Evolutionary conservation across 2,329 filamentous ascomycete species (phyloP), one percentile per base, ranked within the genome.

Genomic region (Malbranchea cinnamomea): DNA sequence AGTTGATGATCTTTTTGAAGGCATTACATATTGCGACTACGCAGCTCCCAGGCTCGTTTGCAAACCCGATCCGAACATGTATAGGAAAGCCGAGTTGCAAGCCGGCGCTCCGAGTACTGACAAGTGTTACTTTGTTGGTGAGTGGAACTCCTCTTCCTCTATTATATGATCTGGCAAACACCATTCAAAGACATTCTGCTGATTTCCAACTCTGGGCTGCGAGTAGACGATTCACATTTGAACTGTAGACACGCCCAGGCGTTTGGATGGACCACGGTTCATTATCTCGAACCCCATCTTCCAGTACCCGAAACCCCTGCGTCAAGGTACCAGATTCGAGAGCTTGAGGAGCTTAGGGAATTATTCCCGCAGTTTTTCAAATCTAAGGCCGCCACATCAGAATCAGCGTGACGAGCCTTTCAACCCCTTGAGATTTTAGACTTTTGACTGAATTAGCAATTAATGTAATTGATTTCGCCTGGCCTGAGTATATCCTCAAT

Each of bases 11-110:
- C 59, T 87, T 15, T 98, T 98, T 48, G 87, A 95, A 39, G 89
- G 89, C 5, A 72, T 95, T 37, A 98, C 89, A 0, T 98, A 74
- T 53, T 98, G 91, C 50, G 82, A 98, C 54, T 98, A 98, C 55
- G 67, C 62, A 7, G 58, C 68, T 10, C 60, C 71, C 23, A 77
- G 71, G 4, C 65, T 98, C 37, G 57, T 91, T 26, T 94, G 89
- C 62, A 98, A 98, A 53, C 89, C 89, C 3, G 68, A 79, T 33
- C 64, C 65, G 30, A 72, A 74, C 30, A 89, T 92, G 78, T 98
- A 74, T 50, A 68, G 68, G 21, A 93, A 89, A 57, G 89, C 81
- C 4, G 93, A 95, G 79, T 62, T 55, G 26, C 79, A 95, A 44
- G 84, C 87, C 0, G 78, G 76, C 0, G 71, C 79, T 1, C 65